Evolutionary conservation across 2,329 filamentous ascomycete species (phyloP).

Genomic region (Beauveria pseudobassiana): DNA sequence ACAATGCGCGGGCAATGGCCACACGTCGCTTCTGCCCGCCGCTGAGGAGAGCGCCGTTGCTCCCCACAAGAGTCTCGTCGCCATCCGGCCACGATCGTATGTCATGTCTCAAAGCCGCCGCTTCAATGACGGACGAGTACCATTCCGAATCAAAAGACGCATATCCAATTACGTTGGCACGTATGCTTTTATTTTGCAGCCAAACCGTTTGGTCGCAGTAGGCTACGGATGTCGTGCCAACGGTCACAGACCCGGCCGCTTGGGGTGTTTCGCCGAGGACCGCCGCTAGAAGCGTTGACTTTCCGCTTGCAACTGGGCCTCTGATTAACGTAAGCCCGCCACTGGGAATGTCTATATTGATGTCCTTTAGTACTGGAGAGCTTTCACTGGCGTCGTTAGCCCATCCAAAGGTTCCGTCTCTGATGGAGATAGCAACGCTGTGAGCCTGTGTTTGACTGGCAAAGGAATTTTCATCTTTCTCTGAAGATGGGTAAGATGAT

Average conservation of each 20-base stretch:
- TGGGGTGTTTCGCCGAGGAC: slow-evolving; percentile 27
- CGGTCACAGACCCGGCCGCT: slow-evolving; percentile 15
- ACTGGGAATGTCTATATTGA: no score
- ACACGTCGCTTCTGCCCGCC: slow-evolving; percentile 25
- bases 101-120: slow-evolving; percentile 20
- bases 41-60: slow-evolving; percentile 25
- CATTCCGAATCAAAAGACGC: slow-evolving; percentile 19
- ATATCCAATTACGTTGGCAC: slow-evolving; percentile 28
- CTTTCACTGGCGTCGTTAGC: no score
- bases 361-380: no score
- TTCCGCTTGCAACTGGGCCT: not conserved
- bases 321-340: no score
- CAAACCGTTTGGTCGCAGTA: slow-evolving; percentile 30
- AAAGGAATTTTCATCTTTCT: no score
- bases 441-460: no score
- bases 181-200: slow-evolving; percentile 27
- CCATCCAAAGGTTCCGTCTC: no score
- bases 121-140: slow-evolving; percentile 18
- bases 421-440: no score
- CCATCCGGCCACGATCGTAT: slow-evolving; percentile 19
- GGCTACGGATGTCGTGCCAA: slow-evolving; percentile 15
- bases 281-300: slow-evolving; percentile 23
- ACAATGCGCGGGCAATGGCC: not conserved
- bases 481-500: no score
- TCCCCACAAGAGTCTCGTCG: slow-evolving; percentile 23